A percentile compares a stretch with the other conserved stretches of the same genome.
Conservation (phyloP, 169 alveolate genomes). For the Amoebophrya sp. region DNA sequence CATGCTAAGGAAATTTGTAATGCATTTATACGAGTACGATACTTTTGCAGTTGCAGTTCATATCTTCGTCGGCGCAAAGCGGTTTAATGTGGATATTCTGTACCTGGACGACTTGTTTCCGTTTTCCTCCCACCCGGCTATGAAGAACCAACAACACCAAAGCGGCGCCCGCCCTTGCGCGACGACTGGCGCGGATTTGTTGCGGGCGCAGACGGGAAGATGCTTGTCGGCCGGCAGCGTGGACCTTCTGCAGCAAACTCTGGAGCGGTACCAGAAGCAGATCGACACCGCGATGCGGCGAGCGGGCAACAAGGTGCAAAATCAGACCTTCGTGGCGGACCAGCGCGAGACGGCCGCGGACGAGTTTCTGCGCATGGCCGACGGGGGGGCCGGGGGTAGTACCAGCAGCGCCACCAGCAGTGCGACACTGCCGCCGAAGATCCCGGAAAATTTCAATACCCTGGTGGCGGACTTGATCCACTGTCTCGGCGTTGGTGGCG, state of each 20-base stretch:
- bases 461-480: slow-evolving; percentile 34
- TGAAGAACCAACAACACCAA: too few relatives aligned
- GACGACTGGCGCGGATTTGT: neutral
- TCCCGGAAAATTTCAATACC: neutral
- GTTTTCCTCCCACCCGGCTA: too few relatives aligned
- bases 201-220: neutral
- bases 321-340: neutral
- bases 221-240: neutral
- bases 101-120: slow-evolving; percentile 37
- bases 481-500: slow-evolving; percentile 42
- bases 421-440: neutral
- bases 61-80: slow-evolving; percentile 47
- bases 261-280: neutral
- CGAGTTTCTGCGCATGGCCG: neutral
- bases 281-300: neutral
- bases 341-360: neutral
- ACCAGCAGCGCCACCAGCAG: neutral
- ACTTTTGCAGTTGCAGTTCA: too few relatives aligned
- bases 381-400: neutral
- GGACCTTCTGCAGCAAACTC: neutral
- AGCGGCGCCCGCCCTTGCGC: neutral
- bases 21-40: too few relatives aligned
- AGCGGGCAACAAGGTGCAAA: too few relatives aligned
- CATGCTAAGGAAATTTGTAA: too few relatives aligned
- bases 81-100: slow-evolving; percentile 44